Percentiles rank a stretch among this genome's conserved stretches.
Evolutionary conservation across 352 stramenopile species (phyloP).

Genomic region (Peronospora tabacina): DNA sequence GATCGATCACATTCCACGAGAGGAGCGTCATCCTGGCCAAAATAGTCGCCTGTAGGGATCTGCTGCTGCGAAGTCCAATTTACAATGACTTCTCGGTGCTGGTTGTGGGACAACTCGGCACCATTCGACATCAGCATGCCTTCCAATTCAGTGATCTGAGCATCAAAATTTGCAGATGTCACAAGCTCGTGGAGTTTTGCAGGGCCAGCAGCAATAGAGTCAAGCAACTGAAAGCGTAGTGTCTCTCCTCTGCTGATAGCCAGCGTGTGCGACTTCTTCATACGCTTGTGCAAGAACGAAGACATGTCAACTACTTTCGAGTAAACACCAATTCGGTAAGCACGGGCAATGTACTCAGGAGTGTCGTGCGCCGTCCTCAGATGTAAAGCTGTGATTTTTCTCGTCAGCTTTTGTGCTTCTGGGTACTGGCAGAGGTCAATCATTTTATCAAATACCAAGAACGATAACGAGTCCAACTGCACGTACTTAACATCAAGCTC

Average conservation of each 20-base stretch:
- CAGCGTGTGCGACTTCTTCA: slow-evolving; percentile 69
- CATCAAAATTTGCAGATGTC: slow-evolving; percentile 34
- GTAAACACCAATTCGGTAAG: slow-evolving; percentile 78
- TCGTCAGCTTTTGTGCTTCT: slow-evolving; percentile 43
- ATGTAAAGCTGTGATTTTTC: slow-evolving; percentile 49
- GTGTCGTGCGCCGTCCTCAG: slow-evolving; percentile 52
- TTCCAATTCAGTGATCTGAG: slow-evolving; percentile 33
- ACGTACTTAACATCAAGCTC: slow-evolving; percentile 84
- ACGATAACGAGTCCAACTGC: slow-evolving; percentile 78
- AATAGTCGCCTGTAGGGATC: slow-evolving; percentile 33
- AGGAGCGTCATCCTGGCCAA: slow-evolving; percentile 29
- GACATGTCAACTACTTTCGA: slow-evolving; percentile 84
- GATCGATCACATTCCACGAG: slow-evolving; percentile 71
- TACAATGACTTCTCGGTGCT: slow-evolving; percentile 74
- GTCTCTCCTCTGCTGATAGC: slow-evolving; percentile 54
- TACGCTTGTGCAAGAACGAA: slow-evolving; percentile 58
- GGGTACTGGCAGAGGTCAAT: slow-evolving; percentile 50
- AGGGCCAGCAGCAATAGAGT: slow-evolving; percentile 34
- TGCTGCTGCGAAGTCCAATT: slow-evolving; percentile 43
- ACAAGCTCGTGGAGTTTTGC: slow-evolving; percentile 48
- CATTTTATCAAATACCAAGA: slow-evolving; percentile 78
- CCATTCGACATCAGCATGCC: slow-evolving; percentile 33
- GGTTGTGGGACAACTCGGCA: slow-evolving; percentile 52
- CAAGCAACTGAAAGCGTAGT: slow-evolving; percentile 49
- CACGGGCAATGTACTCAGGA: slow-evolving; percentile 68